Evolutionary conservation across 169 alveolate species (phyloP), one percentile per base, ranked within the genome.

Genomic region (Cryptosporidium ubiquitum): DNA sequence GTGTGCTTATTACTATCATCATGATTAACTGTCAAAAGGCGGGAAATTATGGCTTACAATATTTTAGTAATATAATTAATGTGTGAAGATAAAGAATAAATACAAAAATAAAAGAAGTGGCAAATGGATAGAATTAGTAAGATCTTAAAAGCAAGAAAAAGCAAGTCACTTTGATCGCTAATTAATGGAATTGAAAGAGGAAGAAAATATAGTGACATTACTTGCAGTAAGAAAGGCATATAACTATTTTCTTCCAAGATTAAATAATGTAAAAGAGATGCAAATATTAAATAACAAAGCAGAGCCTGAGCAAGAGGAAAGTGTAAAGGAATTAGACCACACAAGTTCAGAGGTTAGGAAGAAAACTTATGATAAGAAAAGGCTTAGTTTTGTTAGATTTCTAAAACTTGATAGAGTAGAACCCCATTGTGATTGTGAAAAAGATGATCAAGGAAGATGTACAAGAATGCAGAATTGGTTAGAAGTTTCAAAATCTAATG

Each of bases 351-450:
- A 39, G 7, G 5, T 49, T 1, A 44, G 47, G 3, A 42, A 42
- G 29, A 52, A 26, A 26, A 37, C 37, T 3, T 3, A 10, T 52
- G 69, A 73, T 1, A 57, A 18, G 49, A 49, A 73, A 42, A 79
- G 40, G 29, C 58, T 79, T 9, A 64, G 75, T 26, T 79, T 79
- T 47, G 69, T 52, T 37, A 33, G 55, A 40, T 79, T 37, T 42
- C 64, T 64, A 12, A 42, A 60, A 16, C 35, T 58, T 0, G 89
- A 79, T 23, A 64, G 37, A 47, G 40, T 79, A 31, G 26, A 14
- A 33, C 89, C 89, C 7, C 75, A 79, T 49, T 79, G 89, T 18
- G 69, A 79, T 39, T 79, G 89, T 64, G 74, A 79, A 5, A 58
- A 64, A 20, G 75, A 79, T 26, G 74, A 79, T 20, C 58, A 42